phyloP scores from a whole-genome alignment of 495 filamentous ascomycete species.

The Talaromyces adpressus region DNA sequence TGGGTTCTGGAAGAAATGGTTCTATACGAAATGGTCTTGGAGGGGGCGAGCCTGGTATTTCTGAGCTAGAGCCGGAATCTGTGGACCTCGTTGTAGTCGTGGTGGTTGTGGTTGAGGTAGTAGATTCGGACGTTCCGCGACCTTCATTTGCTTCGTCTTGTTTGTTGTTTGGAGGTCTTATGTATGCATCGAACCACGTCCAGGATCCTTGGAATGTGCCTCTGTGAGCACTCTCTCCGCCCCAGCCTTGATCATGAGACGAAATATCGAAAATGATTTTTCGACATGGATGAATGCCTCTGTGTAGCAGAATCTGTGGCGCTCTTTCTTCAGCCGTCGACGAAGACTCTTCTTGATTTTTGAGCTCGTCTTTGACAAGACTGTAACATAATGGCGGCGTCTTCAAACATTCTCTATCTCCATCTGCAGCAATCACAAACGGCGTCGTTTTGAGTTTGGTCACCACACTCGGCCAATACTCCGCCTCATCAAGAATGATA shows the following conservation, averaged over 20 bases:
- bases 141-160: background rate
- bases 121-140: background rate
- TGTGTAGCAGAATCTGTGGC: constrained; percentile 27
- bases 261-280: constrained; percentile 59
- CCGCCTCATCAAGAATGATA: constrained; percentile 57
- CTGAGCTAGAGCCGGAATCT: background rate
- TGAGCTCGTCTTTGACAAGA: constrained; percentile 1
- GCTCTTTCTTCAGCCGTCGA: background rate
- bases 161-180: constrained; percentile 15
- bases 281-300: constrained; percentile 33
- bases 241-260: constrained; percentile 64
- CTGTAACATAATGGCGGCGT: constrained; percentile 36
- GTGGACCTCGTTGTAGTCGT: background rate
- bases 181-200: constrained; percentile 67
- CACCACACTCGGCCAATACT: constrained; percentile 60
- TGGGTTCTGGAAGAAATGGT: constrained; percentile 26
- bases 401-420: constrained; percentile 30
- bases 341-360: background rate
- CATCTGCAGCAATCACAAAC: constrained; percentile 28
- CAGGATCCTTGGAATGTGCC: constrained; percentile 50
- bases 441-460: constrained; percentile 10
- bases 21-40: constrained; percentile 14
- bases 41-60: constrained; percentile 19
- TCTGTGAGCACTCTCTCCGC: constrained; percentile 21
- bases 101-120: background rate